phyloP scores from a whole-genome alignment of 2,329 filamentous ascomycete genomes.

The Sporothrix dimorphospora region DNA sequence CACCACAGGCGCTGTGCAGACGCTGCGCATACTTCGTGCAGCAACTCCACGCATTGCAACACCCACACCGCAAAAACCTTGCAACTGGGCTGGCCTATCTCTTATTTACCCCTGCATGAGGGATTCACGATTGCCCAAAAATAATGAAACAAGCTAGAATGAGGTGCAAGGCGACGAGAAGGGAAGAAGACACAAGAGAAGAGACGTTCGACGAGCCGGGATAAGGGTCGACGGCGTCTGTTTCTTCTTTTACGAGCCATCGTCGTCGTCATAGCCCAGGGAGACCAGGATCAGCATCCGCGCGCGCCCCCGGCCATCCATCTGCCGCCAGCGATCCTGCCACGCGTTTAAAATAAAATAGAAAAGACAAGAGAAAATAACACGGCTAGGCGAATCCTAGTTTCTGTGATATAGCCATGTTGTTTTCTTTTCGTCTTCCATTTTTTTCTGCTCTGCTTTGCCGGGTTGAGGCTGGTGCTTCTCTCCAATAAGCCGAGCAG shows the following conservation, averaged over 20 bases:
- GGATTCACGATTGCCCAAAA: not conserved
- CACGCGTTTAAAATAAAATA: not conserved
- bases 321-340: constrained; percentile 1
- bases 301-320: not conserved
- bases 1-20: constrained; percentile 3
- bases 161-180: not conserved
- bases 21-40: not conserved
- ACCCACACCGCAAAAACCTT: constrained; percentile 3
- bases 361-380: not conserved
- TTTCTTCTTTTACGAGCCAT: not conserved
- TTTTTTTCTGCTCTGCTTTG: not conserved
- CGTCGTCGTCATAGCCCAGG: not conserved
- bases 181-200: not conserved
- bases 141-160: constrained; percentile 16
- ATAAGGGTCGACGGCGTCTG: not conserved
- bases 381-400: not conserved
- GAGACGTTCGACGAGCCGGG: not conserved
- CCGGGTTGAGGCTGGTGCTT: not conserved
- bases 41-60: not conserved
- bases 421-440: not conserved
- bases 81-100: not conserved
- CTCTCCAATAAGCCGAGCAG: not conserved
- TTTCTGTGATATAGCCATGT: not conserved
- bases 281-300: not conserved
- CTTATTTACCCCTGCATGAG: constrained; percentile 8